Conservation (phyloP, 2,329 filamentous ascomycete genomes). For the Epichloe coenophiala region DNA sequence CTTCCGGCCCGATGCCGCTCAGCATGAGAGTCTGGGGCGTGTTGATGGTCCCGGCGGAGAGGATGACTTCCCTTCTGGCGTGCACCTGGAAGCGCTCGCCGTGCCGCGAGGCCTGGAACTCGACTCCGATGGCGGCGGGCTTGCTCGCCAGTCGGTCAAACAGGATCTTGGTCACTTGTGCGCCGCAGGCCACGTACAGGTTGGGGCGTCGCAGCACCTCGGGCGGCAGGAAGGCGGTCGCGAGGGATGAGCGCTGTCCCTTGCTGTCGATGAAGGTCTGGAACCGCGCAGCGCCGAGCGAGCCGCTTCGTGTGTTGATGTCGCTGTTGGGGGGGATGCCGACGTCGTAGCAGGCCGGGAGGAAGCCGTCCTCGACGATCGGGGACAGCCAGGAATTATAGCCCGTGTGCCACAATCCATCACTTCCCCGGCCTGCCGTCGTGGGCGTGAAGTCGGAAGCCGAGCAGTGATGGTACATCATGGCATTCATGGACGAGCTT, state of each 20-base stretch:
- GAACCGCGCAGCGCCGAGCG: conserved; percentile 7
- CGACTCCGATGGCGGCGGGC: conserved; percentile 8
- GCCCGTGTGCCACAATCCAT: conserved; percentile 9
- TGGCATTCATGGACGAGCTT: conserved; percentile 12
- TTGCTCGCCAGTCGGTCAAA: conserved; percentile 6
- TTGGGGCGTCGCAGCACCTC: conserved; percentile 8
- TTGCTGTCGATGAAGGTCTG: conserved; percentile 10
- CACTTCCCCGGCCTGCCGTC: conserved; percentile 2
- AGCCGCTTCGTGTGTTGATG: conserved; percentile 8
- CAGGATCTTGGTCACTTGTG: conserved; percentile 8
- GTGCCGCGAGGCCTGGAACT: conserved; percentile 5
- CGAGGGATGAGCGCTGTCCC: conserved; percentile 9
- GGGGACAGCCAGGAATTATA: conserved; percentile 7
- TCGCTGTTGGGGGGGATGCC: conserved; percentile 6
- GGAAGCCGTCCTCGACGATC: conserved; percentile 8
- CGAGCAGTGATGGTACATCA: conserved; percentile 12
- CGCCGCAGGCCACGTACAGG: conserved; percentile 8
- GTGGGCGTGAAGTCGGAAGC: conserved; percentile 11
- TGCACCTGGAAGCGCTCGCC: conserved; percentile 12
- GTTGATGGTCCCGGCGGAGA: conserved; percentile 3
- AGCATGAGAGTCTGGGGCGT: conserved; percentile 4
- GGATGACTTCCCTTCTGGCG: conserved; percentile 14
- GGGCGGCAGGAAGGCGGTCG: conserved; percentile 8
- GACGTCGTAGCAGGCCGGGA: conserved; percentile 7
- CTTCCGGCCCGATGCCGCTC: conserved; percentile 3